These are phyloP conservation scores for Gymnopus androsaceus DNA, from an alignment of 1,284 basidiomycete species.

Conservation along the genomic window DNA sequence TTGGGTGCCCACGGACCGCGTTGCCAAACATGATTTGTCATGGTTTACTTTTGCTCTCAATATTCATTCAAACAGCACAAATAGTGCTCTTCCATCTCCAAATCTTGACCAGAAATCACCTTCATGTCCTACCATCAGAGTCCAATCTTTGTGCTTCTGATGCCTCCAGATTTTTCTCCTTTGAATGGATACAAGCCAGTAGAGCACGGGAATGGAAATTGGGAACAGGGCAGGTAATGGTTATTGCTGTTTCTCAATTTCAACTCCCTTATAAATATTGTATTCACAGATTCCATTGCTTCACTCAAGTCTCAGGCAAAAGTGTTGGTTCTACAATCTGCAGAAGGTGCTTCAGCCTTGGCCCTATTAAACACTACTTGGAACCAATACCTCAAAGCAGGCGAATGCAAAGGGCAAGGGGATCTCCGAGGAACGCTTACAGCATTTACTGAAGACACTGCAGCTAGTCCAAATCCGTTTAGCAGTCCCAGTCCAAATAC, in stretches of 20 bases:
- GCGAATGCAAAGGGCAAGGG: slow-evolving; percentile 32
- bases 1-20: too few relatives aligned
- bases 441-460: slow-evolving; percentile 59
- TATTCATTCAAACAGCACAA: too few relatives aligned
- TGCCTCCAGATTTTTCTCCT: not conserved
- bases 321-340: not conserved
- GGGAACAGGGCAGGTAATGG: not conserved
- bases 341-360: slow-evolving; percentile 10
- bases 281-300: not conserved
- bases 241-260: not conserved
- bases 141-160: slow-evolving; percentile 5
- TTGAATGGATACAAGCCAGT: not conserved
- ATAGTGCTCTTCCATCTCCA: too few relatives aligned
- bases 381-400: not conserved
- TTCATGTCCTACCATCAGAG: too few relatives aligned
- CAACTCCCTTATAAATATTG: not conserved
- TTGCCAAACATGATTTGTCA: too few relatives aligned
- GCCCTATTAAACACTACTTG: not conserved
- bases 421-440: slow-evolving; percentile 62
- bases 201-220: not conserved
- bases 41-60: too few relatives aligned
- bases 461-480: slow-evolving; percentile 29
- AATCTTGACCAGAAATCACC: too few relatives aligned
- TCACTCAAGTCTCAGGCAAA: not conserved
- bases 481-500: slow-evolving; percentile 29